Percentiles rank a stretch among this genome's conserved stretches.
phyloP scores from a whole-genome alignment of 495 filamentous ascomycete genomes.

The Penicillium parvum region DNA sequence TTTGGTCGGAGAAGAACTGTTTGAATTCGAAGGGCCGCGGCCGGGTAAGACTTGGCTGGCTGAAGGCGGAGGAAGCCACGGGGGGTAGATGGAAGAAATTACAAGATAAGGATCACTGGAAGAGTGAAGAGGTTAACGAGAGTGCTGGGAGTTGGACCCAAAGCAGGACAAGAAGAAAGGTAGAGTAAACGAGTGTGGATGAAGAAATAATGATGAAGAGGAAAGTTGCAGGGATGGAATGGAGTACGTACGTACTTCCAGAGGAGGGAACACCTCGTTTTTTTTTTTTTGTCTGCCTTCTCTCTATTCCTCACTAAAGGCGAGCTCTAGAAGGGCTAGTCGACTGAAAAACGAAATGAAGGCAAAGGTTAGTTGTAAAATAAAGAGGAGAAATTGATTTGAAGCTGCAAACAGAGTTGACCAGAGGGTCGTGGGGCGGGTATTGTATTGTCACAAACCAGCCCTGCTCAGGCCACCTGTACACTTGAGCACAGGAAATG shows the following conservation, averaged over 20 bases:
- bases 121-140: conserved; percentile 18
- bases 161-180: conserved; percentile 13
- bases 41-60: conserved; percentile 44
- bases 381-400: background rate
- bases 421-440: background rate
- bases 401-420: conserved; percentile 16
- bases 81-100: conserved; percentile 23
- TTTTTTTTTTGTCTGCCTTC: conserved; percentile 7
- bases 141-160: conserved; percentile 19
- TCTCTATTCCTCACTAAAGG: too few relatives aligned
- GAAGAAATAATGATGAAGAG: conserved; percentile 25
- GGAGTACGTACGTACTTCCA: conserved; percentile 21
- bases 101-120: conserved; percentile 20
- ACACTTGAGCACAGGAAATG: background rate
- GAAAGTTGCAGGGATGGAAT: conserved; percentile 18
- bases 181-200: conserved; percentile 29
- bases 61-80: conserved; percentile 47
- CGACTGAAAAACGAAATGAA: conserved; percentile 7
- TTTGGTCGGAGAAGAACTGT: conserved; percentile 47
- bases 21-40: conserved; percentile 50
- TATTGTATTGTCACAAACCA: background rate
- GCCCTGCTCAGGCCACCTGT: conserved; percentile 21
- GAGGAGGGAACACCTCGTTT: conserved; percentile 7
- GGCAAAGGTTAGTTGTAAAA: conserved; percentile 4
- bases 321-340: background rate